Evolutionary conservation across 2,329 filamentous ascomycete genomes (phyloP), one percentile per base, ranked within the genome.

Genomic region (Colletotrichum aenigma): DNA sequence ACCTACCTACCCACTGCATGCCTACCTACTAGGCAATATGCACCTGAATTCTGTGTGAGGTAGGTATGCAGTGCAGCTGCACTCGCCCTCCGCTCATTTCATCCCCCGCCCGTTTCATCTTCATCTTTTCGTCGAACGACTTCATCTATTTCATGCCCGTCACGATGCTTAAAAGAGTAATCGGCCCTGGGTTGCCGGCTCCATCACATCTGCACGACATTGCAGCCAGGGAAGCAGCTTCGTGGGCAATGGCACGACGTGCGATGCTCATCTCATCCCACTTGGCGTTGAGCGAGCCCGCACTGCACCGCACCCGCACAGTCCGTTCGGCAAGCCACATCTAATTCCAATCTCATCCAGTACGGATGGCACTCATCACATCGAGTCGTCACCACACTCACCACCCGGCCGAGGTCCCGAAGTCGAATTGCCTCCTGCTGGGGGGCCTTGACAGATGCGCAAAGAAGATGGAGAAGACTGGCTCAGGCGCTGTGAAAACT

Each of bases 171-270:
- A 70, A 64, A 69, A 69, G 38, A 55, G 65, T 36, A 73, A 58
- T 21, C 55, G 36, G 21, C 28, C 71, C 56, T 64, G 65, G 71
- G 30, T 43, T 15, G 13, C 26, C n/a, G 15, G 34, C 52, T 52
- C 60, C 61, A 71, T 75, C 61, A 12, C 61, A 43, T 52, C 68
- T 75, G 72, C 72, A 75, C 68, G 72, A 71, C 72, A 75, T 75
- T 71, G 61, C 67, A 48, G 67, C 34, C 67, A 66, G 36, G 52
- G 67, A 71, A 60, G 52, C 67, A 2, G n/a, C 34, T 36, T 28
- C 52, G 36, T 28, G 10, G 58, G 13, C 52, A 56, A 75, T 61
- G 68, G 26, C 67, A 66, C 55, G 68, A 43, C 48, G 21, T 70
- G 58, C 66, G 24, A 52, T 38, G 28, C 30, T 61, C 26, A 61